Percentiles rank a stretch among this genome's conserved stretches.
phyloP scores from a whole-genome alignment of 176 grass and related monocot genomes.

The Bromus sterilis region DNA sequence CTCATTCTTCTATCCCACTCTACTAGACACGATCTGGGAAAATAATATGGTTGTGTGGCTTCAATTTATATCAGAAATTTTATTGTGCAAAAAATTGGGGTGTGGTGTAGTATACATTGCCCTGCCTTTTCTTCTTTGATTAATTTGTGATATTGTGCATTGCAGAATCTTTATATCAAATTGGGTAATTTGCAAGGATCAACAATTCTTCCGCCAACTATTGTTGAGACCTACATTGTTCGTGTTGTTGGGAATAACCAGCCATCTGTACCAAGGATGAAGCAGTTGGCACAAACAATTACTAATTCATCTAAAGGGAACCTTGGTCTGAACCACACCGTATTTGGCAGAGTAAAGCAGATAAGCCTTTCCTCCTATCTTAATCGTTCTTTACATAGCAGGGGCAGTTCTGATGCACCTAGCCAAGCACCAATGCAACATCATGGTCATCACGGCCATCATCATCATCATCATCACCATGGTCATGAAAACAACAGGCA shows the following conservation, averaged over 20 bases:
- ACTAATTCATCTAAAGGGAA: conserved; percentile 93
- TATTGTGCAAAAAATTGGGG: neutral
- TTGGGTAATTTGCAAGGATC: conserved; percentile 86
- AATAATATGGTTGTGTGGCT: neutral
- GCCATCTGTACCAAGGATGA: conserved; percentile 79
- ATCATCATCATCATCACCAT: conserved; percentile 49
- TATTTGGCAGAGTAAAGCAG: conserved; percentile 97
- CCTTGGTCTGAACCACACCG: conserved; percentile 86
- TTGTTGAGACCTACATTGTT: conserved; percentile 79
- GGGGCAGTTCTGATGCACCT: conserved; percentile 41
- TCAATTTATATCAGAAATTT: neutral
- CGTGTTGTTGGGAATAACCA: conserved; percentile 78
- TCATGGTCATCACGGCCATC: conserved; percentile 42
- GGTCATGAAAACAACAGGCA: conserved; percentile 18
- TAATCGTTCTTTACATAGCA: conserved; percentile 64
- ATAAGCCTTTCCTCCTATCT: conserved; percentile 91
- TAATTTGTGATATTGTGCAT: conserved; percentile 18
- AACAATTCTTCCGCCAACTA: conserved; percentile 61
- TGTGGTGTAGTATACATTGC: neutral
- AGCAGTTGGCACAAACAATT: conserved; percentile 87
- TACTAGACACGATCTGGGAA: neutral
- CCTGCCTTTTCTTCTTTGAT: neutral
- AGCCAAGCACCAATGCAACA: conserved; percentile 63
- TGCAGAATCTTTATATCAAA: conserved; percentile 89
- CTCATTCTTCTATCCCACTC: neutral